Evolutionary conservation across 208 protist genomes (phyloP), one percentile per base, ranked within the genome.

Genomic region (Trypanosoma melophagium): DNA sequence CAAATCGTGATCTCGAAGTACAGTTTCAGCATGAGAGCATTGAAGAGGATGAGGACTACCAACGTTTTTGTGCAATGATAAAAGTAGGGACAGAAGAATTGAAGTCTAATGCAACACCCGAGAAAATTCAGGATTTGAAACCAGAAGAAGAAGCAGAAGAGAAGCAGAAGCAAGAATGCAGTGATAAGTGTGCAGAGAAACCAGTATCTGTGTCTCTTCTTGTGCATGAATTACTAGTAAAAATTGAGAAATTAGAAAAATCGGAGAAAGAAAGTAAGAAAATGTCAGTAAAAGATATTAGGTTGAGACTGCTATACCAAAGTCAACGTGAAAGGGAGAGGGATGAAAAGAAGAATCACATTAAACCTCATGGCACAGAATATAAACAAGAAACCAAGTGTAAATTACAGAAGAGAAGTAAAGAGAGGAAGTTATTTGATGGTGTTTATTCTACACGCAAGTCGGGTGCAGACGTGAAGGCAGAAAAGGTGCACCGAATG

Each of bases 1-100:
- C 12, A n/a, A 17, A n/a, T 35, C n/a, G 13, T 56, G 42, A 56
- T 0, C 31, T 56, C 38, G 12, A 1, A 47, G 16, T 19, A 31
- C 52, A 51, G 13, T 60, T 14, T 49, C 19, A 16, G 12, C 31
- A 50, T 21, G 62, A 22, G 16, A 67, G 31, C 25, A 49, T 67
- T 52, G 62, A 67, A 42, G 51, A 59, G 4, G 62, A 67, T 31
- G 51, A 67, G 52, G 22, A 67, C 24, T 67, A 67, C 40, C n/a
- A 25, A 22, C 62, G 35, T 7, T 67, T 67, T 16, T 67, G 62
- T 8, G 62, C 49, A 2, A 24, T 28, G 49, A 8, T 10, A 21
- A 53, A 35, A 38, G 22, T 3, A n/a, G 12, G 3, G 3, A 3
- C 24, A 35, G 5, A 35, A 16, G 22, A 25, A 35, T 8, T 40